Evolutionary conservation across 106 monocot species (phyloP).

Genomic region (Dendrobium catenatum): DNA sequence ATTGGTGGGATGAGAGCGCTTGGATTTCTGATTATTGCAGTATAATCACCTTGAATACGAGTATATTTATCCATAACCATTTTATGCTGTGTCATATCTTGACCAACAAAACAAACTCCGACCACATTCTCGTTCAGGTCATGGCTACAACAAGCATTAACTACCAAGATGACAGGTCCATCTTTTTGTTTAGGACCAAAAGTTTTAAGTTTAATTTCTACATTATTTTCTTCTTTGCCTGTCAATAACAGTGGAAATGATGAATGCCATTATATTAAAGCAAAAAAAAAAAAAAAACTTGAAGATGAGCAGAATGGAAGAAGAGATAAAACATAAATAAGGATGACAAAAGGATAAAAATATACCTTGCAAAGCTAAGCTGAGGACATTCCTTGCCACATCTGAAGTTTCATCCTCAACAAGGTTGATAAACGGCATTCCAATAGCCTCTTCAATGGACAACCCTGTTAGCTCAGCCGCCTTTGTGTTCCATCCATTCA

Average conservation of each 20-base stretch:
- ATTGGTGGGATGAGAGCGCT: constrained; percentile 77
- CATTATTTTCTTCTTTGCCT: constrained; percentile 82
- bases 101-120: constrained; percentile 78
- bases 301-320: background rate
- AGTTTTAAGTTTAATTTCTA: constrained; percentile 66
- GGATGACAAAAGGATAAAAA: background rate
- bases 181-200: constrained; percentile 29
- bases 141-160: constrained; percentile 72
- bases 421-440: constrained; percentile 49
- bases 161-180: constrained; percentile 52
- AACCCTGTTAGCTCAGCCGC: constrained; percentile 78
- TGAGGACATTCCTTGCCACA: constrained; percentile 43
- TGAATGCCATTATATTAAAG: background rate
- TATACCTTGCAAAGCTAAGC: constrained; percentile 68
- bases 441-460: constrained; percentile 62
- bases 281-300: too few relatives aligned
- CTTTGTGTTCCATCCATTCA: constrained; percentile 91
- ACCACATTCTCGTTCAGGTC: constrained; percentile 51
- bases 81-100: constrained; percentile 76
- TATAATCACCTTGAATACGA: constrained; percentile 76
- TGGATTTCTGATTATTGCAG: constrained; percentile 54
- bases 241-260: constrained; percentile 16
- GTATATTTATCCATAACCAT: constrained; percentile 71
- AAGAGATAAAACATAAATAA: background rate
- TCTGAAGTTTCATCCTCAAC: constrained; percentile 59